Conservation (phyloP, 225 moss, liverwort and hornwort species). For the Polytrichum formosum region DNA sequence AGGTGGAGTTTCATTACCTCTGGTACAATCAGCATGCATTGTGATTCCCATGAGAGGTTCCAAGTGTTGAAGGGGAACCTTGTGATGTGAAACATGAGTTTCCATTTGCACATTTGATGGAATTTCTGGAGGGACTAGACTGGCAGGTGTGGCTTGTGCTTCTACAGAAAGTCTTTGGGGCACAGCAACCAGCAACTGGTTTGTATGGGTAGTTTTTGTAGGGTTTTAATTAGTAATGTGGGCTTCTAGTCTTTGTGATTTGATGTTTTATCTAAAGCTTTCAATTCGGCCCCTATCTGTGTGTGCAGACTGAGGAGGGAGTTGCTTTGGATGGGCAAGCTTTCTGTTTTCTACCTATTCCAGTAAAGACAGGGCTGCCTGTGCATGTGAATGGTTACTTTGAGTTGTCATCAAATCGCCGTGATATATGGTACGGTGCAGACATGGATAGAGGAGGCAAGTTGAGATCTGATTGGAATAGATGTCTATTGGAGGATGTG, state of each 20-base stretch:
- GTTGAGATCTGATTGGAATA: conserved; percentile 85
- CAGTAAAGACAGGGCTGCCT: conserved; percentile 76
- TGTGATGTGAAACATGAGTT: too few species aligned
- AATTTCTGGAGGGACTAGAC: too few species aligned
- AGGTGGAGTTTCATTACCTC: conserved; percentile 27
- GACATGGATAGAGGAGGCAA: conserved; percentile 92
- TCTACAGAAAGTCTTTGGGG: too few species aligned
- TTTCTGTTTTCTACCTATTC: conserved; percentile 86
- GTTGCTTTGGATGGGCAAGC: conserved; percentile 58
- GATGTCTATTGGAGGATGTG: conserved; percentile 81
- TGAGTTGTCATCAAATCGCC: conserved; percentile 89
- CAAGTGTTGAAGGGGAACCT: too few species aligned
- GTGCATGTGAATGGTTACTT: conserved; percentile 91
- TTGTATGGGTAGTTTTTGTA: too few species aligned
- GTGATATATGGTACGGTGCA: conserved; percentile 89
- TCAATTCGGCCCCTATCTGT: neutral
- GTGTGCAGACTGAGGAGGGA: conserved; percentile 51
- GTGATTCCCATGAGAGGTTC: too few species aligned
- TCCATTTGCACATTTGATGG: too few species aligned
- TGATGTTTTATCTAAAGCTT: neutral
- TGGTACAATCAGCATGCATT: too few species aligned
- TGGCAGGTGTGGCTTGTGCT: too few species aligned
- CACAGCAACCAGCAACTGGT: too few species aligned
- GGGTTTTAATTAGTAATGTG: too few species aligned
- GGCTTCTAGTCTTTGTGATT: neutral